Conservation (phyloP, 1,284 basidiomycete genomes). For the Afroboletus lepidellus region DNA sequence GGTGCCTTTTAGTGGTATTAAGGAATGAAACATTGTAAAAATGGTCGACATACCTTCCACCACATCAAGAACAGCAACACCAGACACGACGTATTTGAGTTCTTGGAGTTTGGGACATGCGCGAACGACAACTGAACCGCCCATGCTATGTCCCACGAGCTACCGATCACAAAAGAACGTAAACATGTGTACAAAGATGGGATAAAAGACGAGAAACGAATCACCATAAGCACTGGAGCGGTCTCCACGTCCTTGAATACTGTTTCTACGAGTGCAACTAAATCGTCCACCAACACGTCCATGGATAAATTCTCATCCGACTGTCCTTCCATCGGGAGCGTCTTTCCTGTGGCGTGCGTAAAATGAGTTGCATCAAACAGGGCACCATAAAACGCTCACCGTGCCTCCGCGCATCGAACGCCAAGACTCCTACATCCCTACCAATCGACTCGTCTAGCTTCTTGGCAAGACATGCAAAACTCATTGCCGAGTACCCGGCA, state of each 20-base stretch:
- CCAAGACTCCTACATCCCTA: constrained; percentile 81
- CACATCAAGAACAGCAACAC: constrained; percentile 90
- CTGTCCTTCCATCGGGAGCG: constrained; percentile 38
- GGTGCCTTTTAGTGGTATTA: constrained; percentile 57
- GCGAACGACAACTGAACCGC: constrained; percentile 82
- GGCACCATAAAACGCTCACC: constrained; percentile 50
- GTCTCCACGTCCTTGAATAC: constrained; percentile 64
- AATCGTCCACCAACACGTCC: constrained; percentile 67
- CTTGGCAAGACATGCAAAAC: constrained; percentile 86
- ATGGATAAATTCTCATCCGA: constrained; percentile 71
- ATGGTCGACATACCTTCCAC: constrained; percentile 73
- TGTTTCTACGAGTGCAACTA: constrained; percentile 63
- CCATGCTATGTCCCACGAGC: constrained; percentile 91
- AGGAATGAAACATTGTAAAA: neutral
- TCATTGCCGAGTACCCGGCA: constrained; percentile 86
- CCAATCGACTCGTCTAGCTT: constrained; percentile 61
- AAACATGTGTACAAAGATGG: neutral
- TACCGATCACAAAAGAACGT: constrained; percentile 28
- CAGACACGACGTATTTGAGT: constrained; percentile 69
- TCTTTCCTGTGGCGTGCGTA: constrained; percentile 55
- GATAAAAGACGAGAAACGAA: neutral
- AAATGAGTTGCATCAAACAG: neutral
- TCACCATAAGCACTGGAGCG: constrained; percentile 74
- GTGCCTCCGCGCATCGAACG: constrained; percentile 86
- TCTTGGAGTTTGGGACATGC: constrained; percentile 67